phyloP scores from a whole-genome alignment of 768 basidiomycete genomes.

The Trametes punicea region DNA sequence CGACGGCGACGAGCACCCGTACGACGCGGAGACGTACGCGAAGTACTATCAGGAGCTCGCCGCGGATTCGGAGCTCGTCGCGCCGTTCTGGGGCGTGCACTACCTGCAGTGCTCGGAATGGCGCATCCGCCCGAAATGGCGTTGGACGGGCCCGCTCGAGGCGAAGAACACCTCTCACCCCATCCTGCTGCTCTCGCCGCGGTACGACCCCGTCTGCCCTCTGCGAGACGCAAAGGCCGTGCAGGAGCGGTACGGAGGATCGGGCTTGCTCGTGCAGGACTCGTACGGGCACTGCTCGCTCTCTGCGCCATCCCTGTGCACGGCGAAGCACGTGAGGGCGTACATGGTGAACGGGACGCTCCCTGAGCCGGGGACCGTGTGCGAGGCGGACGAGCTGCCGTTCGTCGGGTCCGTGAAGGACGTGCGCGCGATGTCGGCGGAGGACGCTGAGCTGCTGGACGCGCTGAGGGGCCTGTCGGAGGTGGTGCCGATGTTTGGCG shows the following conservation, averaged over 20 bases:
- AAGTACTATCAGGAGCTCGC: conserved; percentile 2
- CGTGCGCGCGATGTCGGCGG: conserved; percentile 5
- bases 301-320: conserved; percentile 22
- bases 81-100: conserved; percentile 17
- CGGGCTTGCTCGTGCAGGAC: conserved; percentile 22
- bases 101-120: conserved; percentile 20
- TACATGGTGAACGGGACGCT: conserved; percentile 22
- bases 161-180: conserved; percentile 21
- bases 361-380: conserved; percentile 20
- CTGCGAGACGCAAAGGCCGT: conserved; percentile 18
- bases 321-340: conserved; percentile 19
- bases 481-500: conserved; percentile 9
- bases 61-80: not conserved
- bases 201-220: conserved; percentile 22
- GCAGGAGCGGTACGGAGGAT: conserved; percentile 17
- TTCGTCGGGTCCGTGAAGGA: conserved; percentile 11
- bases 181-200: conserved; percentile 20
- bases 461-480: conserved; percentile 9
- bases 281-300: conserved; percentile 23
- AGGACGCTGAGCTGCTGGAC: conserved; percentile 19
- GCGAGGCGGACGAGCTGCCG: conserved; percentile 22
- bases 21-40: not conserved
- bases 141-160: conserved; percentile 20
- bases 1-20: conserved; percentile 15
- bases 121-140: conserved; percentile 19